These are phyloP conservation scores for Emmonsiellopsis sp. DNA, from an alignment of 2,329 filamentous ascomycete species.

Conservation along the genomic window DNA sequence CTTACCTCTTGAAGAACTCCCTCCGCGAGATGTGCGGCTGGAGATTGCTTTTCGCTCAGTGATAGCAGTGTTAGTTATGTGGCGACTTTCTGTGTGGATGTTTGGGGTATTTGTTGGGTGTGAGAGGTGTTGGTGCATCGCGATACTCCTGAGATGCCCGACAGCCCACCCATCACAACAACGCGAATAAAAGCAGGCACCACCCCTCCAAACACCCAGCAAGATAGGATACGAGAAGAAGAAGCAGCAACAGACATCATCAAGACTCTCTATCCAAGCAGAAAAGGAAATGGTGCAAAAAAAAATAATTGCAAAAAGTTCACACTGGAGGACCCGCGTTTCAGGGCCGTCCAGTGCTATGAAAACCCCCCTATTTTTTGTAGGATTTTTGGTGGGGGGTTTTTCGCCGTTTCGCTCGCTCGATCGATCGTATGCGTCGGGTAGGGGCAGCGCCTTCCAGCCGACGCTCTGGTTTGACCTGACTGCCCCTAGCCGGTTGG, in stretches of 20 bases:
- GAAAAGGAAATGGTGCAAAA: neutral
- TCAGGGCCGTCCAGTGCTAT: constrained; percentile 3
- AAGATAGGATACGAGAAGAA: neutral
- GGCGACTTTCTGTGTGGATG: too few relatives aligned
- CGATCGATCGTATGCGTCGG: neutral
- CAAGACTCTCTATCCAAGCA: neutral
- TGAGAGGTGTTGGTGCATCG: too few relatives aligned
- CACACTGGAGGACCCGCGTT: neutral
- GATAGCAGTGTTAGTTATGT: too few relatives aligned
- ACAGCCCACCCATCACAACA: too few relatives aligned
- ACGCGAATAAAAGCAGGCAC: too few relatives aligned
- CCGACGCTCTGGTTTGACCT: neutral
- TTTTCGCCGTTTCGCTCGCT: neutral
- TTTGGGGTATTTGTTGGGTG: too few relatives aligned
- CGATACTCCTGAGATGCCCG: too few relatives aligned
- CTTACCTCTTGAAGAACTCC: too few relatives aligned
- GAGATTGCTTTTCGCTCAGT: too few relatives aligned
- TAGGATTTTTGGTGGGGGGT: neutral
- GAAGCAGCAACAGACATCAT: neutral
- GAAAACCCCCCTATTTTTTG: neutral
- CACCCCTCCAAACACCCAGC: too few relatives aligned
- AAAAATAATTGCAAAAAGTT: constrained; percentile 1
- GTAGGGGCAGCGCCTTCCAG: neutral
- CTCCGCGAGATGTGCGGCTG: too few relatives aligned
- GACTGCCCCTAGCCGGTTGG: neutral